A percentile compares a stretch with the other conserved stretches of the same genome.
Evolutionary conservation across 805 yeast genomes (phyloP).

Genomic region (Saccharomycopsis guyanensis): DNA sequence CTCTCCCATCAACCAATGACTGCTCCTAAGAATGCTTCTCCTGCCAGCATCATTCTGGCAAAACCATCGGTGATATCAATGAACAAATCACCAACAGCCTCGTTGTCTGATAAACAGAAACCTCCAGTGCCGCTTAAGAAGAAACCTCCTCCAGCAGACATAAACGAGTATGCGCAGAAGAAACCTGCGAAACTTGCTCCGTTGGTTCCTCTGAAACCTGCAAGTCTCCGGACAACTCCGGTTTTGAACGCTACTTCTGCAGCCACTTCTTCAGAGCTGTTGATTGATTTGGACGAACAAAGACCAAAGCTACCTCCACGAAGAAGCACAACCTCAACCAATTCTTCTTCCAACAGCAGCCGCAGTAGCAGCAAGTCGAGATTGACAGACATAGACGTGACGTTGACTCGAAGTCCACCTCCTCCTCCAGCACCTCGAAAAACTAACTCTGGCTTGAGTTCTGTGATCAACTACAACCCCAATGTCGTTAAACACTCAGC

Average conservation of each 20-base stretch:
- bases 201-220: not conserved
- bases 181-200: not conserved
- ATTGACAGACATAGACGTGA: not conserved
- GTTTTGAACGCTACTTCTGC: not conserved
- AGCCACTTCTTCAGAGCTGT: not conserved
- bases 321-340: not conserved
- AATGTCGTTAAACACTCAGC: slow-evolving; percentile 11
- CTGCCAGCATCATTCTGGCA: too few species aligned
- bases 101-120: too few species aligned
- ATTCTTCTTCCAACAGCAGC: not conserved
- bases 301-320: slow-evolving; percentile 11
- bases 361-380: not conserved
- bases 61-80: too few species aligned
- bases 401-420: not conserved
- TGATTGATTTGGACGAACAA: not conserved
- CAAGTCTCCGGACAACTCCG: too few species aligned
- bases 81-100: too few species aligned
- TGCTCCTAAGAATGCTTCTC: not conserved
- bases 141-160: too few species aligned
- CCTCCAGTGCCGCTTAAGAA: too few species aligned
- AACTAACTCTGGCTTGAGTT: not conserved
- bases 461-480: slow-evolving; percentile 5
- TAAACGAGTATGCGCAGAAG: too few species aligned
- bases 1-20: slow-evolving; percentile 14
- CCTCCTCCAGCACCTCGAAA: slow-evolving; percentile 4